A percentile compares a stretch with the other conserved stretches of the same genome.
These are phyloP conservation scores for Rhizophagus sp. DNA, from an alignment of 192 early-diverging fungal species.

Conservation along the genomic window DNA sequence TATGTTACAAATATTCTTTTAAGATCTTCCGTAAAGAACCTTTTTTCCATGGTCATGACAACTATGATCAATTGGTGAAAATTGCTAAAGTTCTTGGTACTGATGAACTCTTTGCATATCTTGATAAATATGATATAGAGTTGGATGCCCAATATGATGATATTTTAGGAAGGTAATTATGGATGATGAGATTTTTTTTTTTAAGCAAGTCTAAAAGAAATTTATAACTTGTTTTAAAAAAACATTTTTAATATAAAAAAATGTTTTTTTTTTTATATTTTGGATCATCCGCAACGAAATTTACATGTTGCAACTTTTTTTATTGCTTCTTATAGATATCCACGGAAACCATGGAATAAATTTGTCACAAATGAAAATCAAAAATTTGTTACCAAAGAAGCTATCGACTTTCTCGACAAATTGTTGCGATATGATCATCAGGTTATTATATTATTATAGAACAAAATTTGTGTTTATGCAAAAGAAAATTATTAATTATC, in stretches of 20 bases:
- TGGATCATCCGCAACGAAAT: background rate
- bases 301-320: background rate
- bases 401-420: constrained; percentile 89
- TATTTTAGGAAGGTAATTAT: constrained; percentile 77
- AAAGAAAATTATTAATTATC: background rate
- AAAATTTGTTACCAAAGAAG: constrained; percentile 83
- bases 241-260: too few species aligned
- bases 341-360: constrained; percentile 84
- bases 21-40: constrained; percentile 99
- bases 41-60: constrained; percentile 99
- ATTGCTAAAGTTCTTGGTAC: constrained; percentile 98
- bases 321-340: constrained; percentile 56
- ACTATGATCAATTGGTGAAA: constrained; percentile 98
- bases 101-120: constrained; percentile 88
- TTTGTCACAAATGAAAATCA: constrained; percentile 88
- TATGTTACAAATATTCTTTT: background rate
- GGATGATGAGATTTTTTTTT: background rate
- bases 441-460: constrained; percentile 31
- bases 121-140: constrained; percentile 95
- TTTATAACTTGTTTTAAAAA: too few species aligned
- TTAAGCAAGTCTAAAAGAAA: too few species aligned
- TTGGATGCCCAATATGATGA: constrained; percentile 89
- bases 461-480: background rate
- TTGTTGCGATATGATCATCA: constrained; percentile 92
- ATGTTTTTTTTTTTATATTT: too few species aligned